Evolutionary conservation across 1,284 basidiomycete genomes (phyloP), one percentile per base, ranked within the genome.

Genomic region (Moesziomyces globuligerus): DNA sequence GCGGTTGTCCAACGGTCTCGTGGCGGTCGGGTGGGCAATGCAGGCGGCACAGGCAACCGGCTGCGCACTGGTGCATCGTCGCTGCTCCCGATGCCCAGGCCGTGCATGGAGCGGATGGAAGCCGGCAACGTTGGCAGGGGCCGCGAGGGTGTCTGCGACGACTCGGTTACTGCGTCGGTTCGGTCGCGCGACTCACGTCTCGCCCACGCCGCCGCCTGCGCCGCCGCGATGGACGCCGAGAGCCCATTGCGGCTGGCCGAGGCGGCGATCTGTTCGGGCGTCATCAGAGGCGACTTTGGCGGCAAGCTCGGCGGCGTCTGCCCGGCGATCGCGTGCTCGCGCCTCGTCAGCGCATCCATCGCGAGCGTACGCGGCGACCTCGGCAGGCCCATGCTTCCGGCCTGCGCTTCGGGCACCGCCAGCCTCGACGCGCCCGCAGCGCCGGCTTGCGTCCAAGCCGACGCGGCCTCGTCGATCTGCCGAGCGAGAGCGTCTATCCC

Each of bases 281-380:
- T 62, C 40, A 68, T 60, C 6, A 61, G 36, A 21, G 69, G 69
- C 41, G 69, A 72, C 23, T 68, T 72, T 4, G 69, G 38, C 34
- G 69, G 69, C 17, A 48, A 9, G 15, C 34, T 28, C 1, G 64
- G 64, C 17, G 68, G 61, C 13, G 58, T 52, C 2, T 20, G 15
- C 1, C 50, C 13, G 9, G 45, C 39, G 13, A 25, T 4, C 15
- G 42, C 48, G 29, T 58, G 38, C 20, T 62, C 59, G 28, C 53
- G 48, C 23, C 62, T 21, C 0, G 58, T 74, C 6, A 74, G 62
- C 3, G 52, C 53, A 11, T 74, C 48, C 60, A 74, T 57, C 2
- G 67, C 67, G 28, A 58, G 62, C 18, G 72, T 74, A 1, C 67
- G 53, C 11, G 72, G 72, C 18, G 72, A 74, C 15, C 62, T 53